Evolutionary conservation across 2,329 filamentous ascomycete species (phyloP), one percentile per base, ranked within the genome.

Genomic region (Thielaviopsis punctulata): DNA sequence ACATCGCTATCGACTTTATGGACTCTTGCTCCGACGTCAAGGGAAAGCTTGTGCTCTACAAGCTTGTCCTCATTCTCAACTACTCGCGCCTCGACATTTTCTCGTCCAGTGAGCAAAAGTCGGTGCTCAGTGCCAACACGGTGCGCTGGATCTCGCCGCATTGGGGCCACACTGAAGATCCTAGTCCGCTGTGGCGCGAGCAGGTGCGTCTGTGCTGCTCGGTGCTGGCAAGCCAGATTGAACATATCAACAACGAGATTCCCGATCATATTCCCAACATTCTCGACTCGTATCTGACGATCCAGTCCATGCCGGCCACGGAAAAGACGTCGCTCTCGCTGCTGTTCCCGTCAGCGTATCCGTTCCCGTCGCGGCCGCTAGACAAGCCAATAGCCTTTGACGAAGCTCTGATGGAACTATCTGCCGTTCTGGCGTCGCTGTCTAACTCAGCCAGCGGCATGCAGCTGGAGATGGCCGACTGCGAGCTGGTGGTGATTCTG

Each of bases 161-260:
- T 65, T 98, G 92, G 92, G 90, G 90, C 12, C 78, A 79, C 56
- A 77, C 75, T 0, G 74, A 77, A 3, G 72, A 80, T 24, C 78
- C 90, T 9, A 88, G 80, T 2, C 82, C 89, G 33, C 86, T 94
- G 61, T 96, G 88, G 79, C 84, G 83, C 57, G 87, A 95, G 21
- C 92, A 96, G 67, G 85, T 96, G 18, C 84, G 92, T 15, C 71
- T 98, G 15, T 95, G 90, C 66, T 95, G 88, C 66, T 93, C 90
- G 1, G 84, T 98, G 30, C 73, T 98, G 33, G 86, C 90, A 8
- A 88, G 85, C 56, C 86, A 96, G 63, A 75, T 89, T 53, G 77
- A 84, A 41, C 76, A 86, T 58, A 75, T 94, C 8, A 82, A 83
- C 8, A 75, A 86, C 36, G 84, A 92, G 61, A 84, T 92, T 47